Base-by-base conservation (phyloP, 768 basidiomycete species). In the Tulasnella sp. region DNA sequence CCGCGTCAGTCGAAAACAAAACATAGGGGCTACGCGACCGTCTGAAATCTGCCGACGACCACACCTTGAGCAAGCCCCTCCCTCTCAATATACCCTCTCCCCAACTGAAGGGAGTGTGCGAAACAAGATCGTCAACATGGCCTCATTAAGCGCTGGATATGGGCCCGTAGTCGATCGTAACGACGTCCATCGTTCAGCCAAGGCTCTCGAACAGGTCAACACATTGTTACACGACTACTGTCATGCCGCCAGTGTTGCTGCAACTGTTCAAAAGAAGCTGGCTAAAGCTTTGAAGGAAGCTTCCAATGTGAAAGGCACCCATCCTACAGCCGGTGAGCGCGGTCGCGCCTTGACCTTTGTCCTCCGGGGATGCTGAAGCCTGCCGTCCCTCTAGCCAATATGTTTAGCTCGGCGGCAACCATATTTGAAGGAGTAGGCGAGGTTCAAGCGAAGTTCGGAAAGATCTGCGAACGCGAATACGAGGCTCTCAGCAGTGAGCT, bases 161-260 rank as follows among this genome's bases (percentile, higher is more conserved):
- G 75, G 74, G 0, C 73, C 78, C 22, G 79, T 89, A 9, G 84
- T 86, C 8, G 91, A 92, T 71, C 85, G 90, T 26, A 78, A 81
- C 19, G 90, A 92, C 74, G 84, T 93, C 16, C 91, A 92, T 83
- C 92, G 89, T 79, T 87, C 89, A 6, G 92, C 92, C 83, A 89
- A 88, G 78, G 83, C 89, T 2, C 82, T 92, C 70, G 91, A 93
- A 75, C 81, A 82, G 12, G 84, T 92, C 36, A 84, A 90, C 72
- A 84, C 82, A 74, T 80, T 87, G 63, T 82, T 93, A 72, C 87
- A 86, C 76, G 89, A 91, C 78, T 93, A 92, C 77, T 89, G 86
- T 77, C 89, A 93, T 75, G 87, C 89, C 7, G 86, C 86, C 5
- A 83, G 82, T 37, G 86, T 87, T 4, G 82, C 90, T 12, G 87